Percentiles rank a stretch among this genome's conserved stretches.
These are phyloP conservation scores for Bacterosira constricta DNA, from an alignment of 108 stramenopile species.

Conservation along the genomic window DNA sequence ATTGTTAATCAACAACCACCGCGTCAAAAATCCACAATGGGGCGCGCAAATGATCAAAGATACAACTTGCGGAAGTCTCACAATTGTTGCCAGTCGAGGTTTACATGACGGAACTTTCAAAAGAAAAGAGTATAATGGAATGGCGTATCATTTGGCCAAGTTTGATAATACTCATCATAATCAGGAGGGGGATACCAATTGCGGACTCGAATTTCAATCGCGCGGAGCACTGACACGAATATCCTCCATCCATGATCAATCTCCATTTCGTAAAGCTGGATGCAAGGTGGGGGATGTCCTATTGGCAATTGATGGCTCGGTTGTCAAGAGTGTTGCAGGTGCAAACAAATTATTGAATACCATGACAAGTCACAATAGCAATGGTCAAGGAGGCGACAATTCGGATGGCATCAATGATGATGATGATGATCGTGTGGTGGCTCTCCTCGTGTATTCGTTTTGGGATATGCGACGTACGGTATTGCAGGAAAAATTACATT, in stretches of 20 bases:
- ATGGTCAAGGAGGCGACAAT: background rate
- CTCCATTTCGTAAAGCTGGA: slow-evolving; percentile 11
- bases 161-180: background rate
- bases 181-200: background rate
- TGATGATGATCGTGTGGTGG: slow-evolving; percentile 1
- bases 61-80: background rate
- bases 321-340: slow-evolving; percentile 1
- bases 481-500: slow-evolving; percentile 2
- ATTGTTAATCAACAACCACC: slow-evolving; percentile 9
- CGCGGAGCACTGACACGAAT: slow-evolving; percentile 3
- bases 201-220: background rate
- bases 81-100: slow-evolving; percentile 3
- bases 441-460: slow-evolving; percentile 17
- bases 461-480: slow-evolving; percentile 22
- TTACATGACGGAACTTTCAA: no score
- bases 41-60: slow-evolving; percentile 23
- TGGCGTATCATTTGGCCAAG: slow-evolving; percentile 6
- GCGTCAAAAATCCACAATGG: slow-evolving; percentile 11
- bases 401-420: background rate
- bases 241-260: background rate
- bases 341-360: background rate
- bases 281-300: slow-evolving; percentile 16
- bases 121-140: background rate
- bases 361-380: background rate
- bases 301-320: slow-evolving; percentile 11